A percentile compares a stretch with the other conserved stretches of the same genome.
Conservation (phyloP, 2,329 filamentous ascomycete genomes). For the Parascedosporium putredinis region DNA sequence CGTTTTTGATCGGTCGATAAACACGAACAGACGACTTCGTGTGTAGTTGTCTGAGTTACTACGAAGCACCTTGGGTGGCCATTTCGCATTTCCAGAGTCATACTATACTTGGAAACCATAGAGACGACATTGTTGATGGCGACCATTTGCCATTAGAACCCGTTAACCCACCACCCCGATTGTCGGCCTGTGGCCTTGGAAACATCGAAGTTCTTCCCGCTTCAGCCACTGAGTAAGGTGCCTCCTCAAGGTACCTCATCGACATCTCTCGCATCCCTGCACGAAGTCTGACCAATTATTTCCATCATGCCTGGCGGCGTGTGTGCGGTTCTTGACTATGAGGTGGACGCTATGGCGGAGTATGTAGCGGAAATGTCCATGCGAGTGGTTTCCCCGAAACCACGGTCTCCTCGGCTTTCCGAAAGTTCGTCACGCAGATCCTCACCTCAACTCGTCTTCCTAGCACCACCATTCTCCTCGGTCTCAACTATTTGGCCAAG, state of each 20-base stretch:
- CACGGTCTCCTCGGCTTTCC: conserved; percentile 59
- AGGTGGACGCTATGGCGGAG: conserved; percentile 92
- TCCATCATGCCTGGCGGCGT: conserved; percentile 67
- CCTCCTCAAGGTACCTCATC: conserved; percentile 1
- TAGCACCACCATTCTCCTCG: conserved; percentile 81
- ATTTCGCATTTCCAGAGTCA: too few species aligned
- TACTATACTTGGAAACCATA: too few species aligned
- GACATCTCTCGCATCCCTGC: neutral
- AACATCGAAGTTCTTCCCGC: conserved; percentile 2
- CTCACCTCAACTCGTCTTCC: conserved; percentile 82
- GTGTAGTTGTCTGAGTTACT: too few species aligned
- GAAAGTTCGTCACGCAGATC: conserved; percentile 87
- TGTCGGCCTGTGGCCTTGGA: conserved; percentile 6
- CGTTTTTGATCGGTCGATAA: too few species aligned
- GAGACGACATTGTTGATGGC: conserved; percentile 4
- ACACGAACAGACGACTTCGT: too few species aligned
- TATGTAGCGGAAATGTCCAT: conserved; percentile 85
- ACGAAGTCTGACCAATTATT: conserved; percentile 8
- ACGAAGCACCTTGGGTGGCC: too few species aligned
- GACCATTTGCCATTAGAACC: neutral
- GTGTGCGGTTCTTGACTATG: conserved; percentile 88
- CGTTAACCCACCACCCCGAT: neutral
- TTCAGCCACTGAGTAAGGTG: conserved; percentile 1
- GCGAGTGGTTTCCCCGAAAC: conserved; percentile 44
- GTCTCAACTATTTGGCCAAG: conserved; percentile 80